Evolutionary conservation across 192 early-diverging fungal species (phyloP), one percentile per base, ranked within the genome.

Genomic region (Podila epicladia): DNA sequence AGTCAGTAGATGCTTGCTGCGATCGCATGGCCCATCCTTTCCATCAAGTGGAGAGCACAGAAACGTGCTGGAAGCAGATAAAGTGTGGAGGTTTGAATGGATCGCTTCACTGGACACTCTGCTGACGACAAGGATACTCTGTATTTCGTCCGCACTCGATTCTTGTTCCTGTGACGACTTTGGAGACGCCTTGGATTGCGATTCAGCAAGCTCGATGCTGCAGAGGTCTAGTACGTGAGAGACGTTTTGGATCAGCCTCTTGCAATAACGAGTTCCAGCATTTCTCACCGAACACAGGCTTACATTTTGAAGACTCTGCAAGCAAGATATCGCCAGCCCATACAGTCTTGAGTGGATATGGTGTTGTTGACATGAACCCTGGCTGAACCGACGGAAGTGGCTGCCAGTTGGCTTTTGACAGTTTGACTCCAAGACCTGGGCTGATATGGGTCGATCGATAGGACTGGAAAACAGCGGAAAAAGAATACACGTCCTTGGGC

Each of bases 331-430:
- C 69, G 0, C 77, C 70, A 4, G 60, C 61, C 70, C 70, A 73
- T n/a, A 73, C 60, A 28, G 62, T 11, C 8, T 57, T 69, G 11
- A 59, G 53, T 13, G 71, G 48, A 9, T 32, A 65, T 3, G 57
- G 24, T 26, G 50, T 41, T 4, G 66, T 64, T 4, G 60, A 22
- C 0, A n/a, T n/a, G 3, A 69, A 17, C 0, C 20, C 19, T 20
- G 24, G 57, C 4, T 69, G 48, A 32, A 67, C 62, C 2, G 70
- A 69, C 4, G 65, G 77, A 29, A 72, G 55, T 9, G 71, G 61
- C 38, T 80, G 75, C 77, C 77, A 80, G 31, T 31, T 63, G 1
- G 72, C 37, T 38, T 69, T 80, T 7, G 65, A 73, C 71, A 80
- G 64, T 26, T 67, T 64, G 4, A 80, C 55, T 8, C 77, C 77